phyloP scores from a whole-genome alignment of 106 monocot genomes.

The Chionographis japonica region DNA sequence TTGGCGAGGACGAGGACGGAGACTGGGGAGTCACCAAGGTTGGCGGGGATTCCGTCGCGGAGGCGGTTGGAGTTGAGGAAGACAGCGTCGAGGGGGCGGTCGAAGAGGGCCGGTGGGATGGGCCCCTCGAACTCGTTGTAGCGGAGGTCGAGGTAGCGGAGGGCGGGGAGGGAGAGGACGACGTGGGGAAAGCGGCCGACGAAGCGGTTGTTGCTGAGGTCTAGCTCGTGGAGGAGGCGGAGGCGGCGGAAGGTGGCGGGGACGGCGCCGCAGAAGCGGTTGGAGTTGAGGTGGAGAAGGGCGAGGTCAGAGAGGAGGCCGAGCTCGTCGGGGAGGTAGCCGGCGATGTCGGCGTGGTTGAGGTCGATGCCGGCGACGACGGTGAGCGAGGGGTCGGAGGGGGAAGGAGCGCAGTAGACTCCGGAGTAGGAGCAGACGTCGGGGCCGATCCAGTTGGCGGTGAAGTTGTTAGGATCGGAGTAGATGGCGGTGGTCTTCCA shows the following conservation, averaged over 20 bases:
- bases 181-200: conserved; percentile 39
- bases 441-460: conserved; percentile 46
- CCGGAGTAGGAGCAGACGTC: conserved; percentile 49
- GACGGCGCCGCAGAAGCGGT: conserved; percentile 65
- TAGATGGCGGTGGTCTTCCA: conserved; percentile 62
- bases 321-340: conserved; percentile 47
- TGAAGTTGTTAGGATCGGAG: conserved; percentile 59
- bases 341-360: conserved; percentile 61
- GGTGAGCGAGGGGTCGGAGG: conserved; percentile 17
- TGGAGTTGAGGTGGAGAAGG: conserved; percentile 72
- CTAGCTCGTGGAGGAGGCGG: conserved; percentile 53
- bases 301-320: conserved; percentile 60
- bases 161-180: conserved; percentile 28
- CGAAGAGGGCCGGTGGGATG: conserved; percentile 47
- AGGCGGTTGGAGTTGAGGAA: conserved; percentile 65
- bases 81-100: conserved; percentile 61
- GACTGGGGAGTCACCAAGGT: conserved; percentile 51
- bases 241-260: conserved; percentile 31
- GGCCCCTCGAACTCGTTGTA: conserved; percentile 67
- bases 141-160: conserved; percentile 50
- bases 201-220: conserved; percentile 68
- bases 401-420: conserved; percentile 35
- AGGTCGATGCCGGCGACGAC: conserved; percentile 64
- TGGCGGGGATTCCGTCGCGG: conserved; percentile 36
- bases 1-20: conserved; percentile 67